These are phyloP conservation scores for Tritrichomonas musculus DNA, from an alignment of 208 protist species.

Conservation along the genomic window DNA sequence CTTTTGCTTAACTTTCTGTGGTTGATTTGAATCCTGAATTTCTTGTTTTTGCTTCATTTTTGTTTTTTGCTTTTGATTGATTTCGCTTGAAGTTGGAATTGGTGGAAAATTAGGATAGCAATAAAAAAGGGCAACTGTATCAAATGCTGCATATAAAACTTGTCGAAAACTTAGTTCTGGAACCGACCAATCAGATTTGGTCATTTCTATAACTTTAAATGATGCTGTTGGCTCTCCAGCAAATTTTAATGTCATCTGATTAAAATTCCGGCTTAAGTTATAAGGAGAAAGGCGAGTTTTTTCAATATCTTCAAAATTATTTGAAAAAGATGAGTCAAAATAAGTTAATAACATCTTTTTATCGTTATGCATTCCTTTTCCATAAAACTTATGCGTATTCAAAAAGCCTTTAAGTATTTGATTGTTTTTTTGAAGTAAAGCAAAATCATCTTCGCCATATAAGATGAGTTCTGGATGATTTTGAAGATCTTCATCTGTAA, in stretches of 20 bases:
- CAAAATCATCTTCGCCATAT: too few species aligned
- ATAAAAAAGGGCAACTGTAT: not conserved
- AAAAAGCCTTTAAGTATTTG: not conserved
- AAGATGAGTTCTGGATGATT: too few species aligned
- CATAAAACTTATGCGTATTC: not conserved
- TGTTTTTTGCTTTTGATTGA: not conserved
- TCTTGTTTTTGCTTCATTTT: not conserved
- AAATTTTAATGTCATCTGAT: not conserved
- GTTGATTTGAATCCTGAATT: too few species aligned
- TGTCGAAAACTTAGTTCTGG: not conserved
- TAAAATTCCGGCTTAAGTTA: not conserved
- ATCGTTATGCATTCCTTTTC: not conserved
- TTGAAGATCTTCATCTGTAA: too few species aligned
- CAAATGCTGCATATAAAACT: not conserved
- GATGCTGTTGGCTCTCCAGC: not conserved
- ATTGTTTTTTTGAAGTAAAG: too few species aligned
- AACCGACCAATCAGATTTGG: not conserved
- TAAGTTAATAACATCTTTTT: not conserved
- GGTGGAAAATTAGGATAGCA: not conserved
- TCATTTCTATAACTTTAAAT: not conserved
- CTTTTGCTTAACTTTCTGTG: too few species aligned
- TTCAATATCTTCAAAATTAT: not conserved
- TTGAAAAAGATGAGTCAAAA: not conserved
- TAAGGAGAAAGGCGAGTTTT: not conserved
- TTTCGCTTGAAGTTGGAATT: not conserved